Percentiles rank a stretch among this genome's conserved stretches.
phyloP scores from a whole-genome alignment of 2,329 filamentous ascomycete genomes.

The Diaporthe ilicicola region DNA sequence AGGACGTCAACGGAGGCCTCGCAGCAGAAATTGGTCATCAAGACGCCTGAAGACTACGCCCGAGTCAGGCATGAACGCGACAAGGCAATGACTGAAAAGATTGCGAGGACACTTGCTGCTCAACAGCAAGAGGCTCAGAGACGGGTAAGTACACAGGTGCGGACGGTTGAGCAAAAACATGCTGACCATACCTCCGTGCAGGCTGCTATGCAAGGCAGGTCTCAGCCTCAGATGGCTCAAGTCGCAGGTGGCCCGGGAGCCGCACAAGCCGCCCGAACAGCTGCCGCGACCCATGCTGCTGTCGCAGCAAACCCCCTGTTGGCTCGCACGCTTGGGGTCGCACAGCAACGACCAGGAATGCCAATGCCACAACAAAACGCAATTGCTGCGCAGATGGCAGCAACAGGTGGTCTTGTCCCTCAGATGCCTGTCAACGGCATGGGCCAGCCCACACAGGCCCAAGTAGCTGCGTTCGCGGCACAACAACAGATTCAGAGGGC shows the following conservation, averaged over 20 bases:
- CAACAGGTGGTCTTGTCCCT: slow-evolving; percentile 56
- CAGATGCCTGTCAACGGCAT: slow-evolving; percentile 67
- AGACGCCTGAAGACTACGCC: slow-evolving; percentile 92
- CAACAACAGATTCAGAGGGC: slow-evolving; percentile 69
- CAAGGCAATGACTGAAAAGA: slow-evolving; percentile 68
- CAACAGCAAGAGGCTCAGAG: slow-evolving; percentile 68
- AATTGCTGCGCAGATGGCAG: slow-evolving; percentile 58
- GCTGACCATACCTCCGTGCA: slow-evolving; percentile 37
- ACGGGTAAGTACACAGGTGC: slow-evolving; percentile 54
- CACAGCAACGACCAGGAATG: slow-evolving; percentile 60
- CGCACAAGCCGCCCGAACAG: slow-evolving; percentile 46
- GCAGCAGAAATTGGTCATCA: slow-evolving; percentile 59
- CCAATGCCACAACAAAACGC: slow-evolving; percentile 57
- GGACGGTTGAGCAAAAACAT: slow-evolving; percentile 42
- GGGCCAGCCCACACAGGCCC: slow-evolving; percentile 63
- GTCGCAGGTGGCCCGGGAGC: slow-evolving; percentile 52
- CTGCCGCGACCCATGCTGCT: slow-evolving; percentile 37
- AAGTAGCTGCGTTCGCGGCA: slow-evolving; percentile 68
- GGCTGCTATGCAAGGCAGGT: slow-evolving; percentile 54
- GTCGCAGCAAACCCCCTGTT: slow-evolving; percentile 40
- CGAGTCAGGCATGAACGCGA: slow-evolving; percentile 89
- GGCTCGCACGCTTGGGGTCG: slow-evolving; percentile 54
- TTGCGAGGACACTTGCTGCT: slow-evolving; percentile 56
- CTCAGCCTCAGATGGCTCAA: slow-evolving; percentile 55
- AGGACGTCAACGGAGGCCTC: slow-evolving; percentile 79